Evolutionary conservation across 2,329 filamentous ascomycete species (phyloP).

Genomic region (Tolypocladium cylindrosporum): DNA sequence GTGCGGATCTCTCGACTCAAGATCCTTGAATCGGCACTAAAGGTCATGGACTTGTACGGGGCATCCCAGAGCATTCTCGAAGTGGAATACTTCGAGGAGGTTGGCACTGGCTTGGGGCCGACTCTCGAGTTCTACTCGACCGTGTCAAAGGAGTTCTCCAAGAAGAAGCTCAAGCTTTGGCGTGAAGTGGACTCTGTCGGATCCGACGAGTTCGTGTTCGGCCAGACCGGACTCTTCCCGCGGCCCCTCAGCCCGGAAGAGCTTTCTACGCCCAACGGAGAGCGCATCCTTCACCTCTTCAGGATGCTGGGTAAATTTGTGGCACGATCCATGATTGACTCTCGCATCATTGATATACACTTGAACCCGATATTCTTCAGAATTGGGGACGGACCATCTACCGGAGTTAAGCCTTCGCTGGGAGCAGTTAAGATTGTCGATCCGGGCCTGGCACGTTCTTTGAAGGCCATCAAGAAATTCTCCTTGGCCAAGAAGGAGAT

Average conservation of each 20-base stretch:
- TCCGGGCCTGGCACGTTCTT: slow-evolving; percentile 70
- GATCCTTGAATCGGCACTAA: slow-evolving; percentile 91
- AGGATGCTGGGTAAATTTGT: slow-evolving; percentile 95
- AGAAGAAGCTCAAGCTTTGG: slow-evolving; percentile 96
- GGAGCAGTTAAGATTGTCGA: slow-evolving; percentile 87
- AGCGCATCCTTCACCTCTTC: slow-evolving; percentile 80
- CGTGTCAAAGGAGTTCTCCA: slow-evolving; percentile 92
- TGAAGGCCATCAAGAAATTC: slow-evolving; percentile 82
- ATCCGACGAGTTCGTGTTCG: slow-evolving; percentile 73
- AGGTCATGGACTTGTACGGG: slow-evolving; percentile 98
- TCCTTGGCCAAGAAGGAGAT: slow-evolving; percentile 73
- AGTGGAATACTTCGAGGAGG: slow-evolving; percentile 98
- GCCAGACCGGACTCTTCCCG: slow-evolving; percentile 78
- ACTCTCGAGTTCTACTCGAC: slow-evolving; percentile 97
- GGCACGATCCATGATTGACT: slow-evolving; percentile 95
- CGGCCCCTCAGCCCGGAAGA: slow-evolving; percentile 79
- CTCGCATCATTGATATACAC: slow-evolving; percentile 91
- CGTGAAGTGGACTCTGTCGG: slow-evolving; percentile 73
- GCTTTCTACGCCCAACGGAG: slow-evolving; percentile 64
- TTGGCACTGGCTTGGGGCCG: slow-evolving; percentile 88
- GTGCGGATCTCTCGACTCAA: slow-evolving; percentile 94
- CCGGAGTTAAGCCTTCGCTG: slow-evolving; percentile 67
- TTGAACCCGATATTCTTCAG: slow-evolving; percentile 98
- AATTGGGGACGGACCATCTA: slow-evolving; percentile 59
- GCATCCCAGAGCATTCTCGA: slow-evolving; percentile 93